Evolutionary conservation across 1,284 basidiomycete species (phyloP).

Genomic region (Serendipita sp.): DNA sequence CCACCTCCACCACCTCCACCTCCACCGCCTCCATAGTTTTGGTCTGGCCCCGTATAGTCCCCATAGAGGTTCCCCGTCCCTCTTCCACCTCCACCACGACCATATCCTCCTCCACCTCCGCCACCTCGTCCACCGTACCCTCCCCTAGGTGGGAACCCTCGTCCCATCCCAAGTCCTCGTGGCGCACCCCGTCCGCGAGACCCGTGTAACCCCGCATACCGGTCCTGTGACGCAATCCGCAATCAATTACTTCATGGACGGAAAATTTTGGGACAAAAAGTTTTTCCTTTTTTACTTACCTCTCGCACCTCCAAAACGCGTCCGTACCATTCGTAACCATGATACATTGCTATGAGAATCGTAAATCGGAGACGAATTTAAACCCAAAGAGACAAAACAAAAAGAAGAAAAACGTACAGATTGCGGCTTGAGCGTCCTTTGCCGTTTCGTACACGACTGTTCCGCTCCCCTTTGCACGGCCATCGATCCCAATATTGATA

Average conservation of each 20-base stretch:
- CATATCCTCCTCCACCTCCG: conserved; percentile 24
- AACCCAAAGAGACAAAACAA: not conserved
- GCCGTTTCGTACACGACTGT: conserved; percentile 88
- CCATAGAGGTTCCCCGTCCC: conserved; percentile 57
- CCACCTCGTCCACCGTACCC: conserved; percentile 13
- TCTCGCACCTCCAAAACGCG: conserved; percentile 85
- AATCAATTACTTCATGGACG: too few species aligned
- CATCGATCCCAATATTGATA: conserved; percentile 83
- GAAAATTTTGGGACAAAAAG: too few species aligned
- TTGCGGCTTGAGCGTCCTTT: conserved; percentile 83
- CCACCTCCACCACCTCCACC: conserved; percentile 25
- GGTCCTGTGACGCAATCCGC: conserved; percentile 42
- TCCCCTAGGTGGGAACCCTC: conserved; percentile 12
- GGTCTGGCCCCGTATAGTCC: conserved; percentile 67
- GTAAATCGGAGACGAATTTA: conserved; percentile 1
- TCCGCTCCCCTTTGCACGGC: conserved; percentile 84
- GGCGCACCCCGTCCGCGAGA: conserved; percentile 7
- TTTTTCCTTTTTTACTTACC: conserved; percentile 28
- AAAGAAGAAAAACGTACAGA: conserved; percentile 44
- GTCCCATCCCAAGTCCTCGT: not conserved
- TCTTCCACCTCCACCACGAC: conserved; percentile 43
- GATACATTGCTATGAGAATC: conserved; percentile 61
- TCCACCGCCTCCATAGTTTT: conserved; percentile 22
- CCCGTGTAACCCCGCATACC: conserved; percentile 68
- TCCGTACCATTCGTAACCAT: conserved; percentile 90